Conservation (phyloP, 139 green algal species). For the Medakamo hakoo region DNA sequence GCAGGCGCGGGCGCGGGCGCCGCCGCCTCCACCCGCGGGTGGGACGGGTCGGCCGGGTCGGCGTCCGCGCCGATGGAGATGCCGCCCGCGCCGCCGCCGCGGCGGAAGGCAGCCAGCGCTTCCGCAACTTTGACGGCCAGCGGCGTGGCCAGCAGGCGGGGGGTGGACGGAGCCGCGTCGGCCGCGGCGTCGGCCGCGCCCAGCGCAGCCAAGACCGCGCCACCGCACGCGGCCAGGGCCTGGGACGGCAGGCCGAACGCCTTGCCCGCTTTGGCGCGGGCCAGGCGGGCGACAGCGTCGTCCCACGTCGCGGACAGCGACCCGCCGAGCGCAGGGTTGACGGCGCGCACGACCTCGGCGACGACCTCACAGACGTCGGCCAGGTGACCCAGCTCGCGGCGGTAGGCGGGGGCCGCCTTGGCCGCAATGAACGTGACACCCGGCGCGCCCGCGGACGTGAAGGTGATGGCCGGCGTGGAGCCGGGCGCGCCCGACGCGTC, state of each 20-base stretch:
- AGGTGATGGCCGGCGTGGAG: background rate
- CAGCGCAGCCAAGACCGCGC: constrained; percentile 35
- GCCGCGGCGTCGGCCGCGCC: background rate
- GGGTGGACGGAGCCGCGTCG: too few species aligned
- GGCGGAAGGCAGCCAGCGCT: constrained; percentile 1
- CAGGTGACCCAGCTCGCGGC: background rate
- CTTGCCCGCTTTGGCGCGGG: constrained; percentile 31
- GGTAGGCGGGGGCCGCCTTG: background rate
- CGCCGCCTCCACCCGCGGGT: background rate
- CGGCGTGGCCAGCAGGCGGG: too few species aligned
- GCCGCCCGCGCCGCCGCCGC: constrained; percentile 3
- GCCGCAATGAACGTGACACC: background rate
- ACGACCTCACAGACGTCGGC: background rate
- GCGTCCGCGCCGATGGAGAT: constrained; percentile 17
- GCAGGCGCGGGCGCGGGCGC: background rate
- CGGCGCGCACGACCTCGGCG: constrained; percentile 15
- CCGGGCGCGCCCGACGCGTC: background rate
- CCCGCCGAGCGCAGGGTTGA: constrained; percentile 28
- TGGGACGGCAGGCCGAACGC: background rate
- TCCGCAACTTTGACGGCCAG: background rate
- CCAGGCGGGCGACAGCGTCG: constrained; percentile 46
- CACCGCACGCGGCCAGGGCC: constrained; percentile 35
- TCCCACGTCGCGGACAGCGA: constrained; percentile 24
- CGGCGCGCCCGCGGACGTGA: background rate
- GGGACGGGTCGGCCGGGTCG: constrained; percentile 3